These are phyloP conservation scores for Leccinum fibrillosum DNA, from an alignment of 768 basidiomycete species.

Conservation along the genomic window DNA sequence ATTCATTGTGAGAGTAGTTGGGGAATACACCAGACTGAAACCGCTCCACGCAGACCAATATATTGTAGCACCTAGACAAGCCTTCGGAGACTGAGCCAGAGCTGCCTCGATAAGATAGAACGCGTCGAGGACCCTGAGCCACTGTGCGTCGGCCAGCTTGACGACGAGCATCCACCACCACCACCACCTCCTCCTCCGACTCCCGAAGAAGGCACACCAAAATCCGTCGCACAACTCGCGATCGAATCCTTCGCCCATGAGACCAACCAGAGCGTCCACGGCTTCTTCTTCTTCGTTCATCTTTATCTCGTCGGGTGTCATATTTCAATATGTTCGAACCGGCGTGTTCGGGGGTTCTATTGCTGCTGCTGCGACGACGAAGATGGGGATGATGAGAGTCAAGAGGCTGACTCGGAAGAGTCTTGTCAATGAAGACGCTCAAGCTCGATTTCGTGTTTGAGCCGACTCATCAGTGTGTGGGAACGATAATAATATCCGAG, in stretches of 20 bases:
- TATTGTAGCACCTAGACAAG: background rate
- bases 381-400: background rate
- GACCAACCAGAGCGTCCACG: constrained; percentile 32
- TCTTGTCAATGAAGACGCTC: background rate
- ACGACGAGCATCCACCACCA: background rate
- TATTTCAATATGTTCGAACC: background rate
- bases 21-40: background rate
- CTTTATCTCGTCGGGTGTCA: constrained; percentile 17
- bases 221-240: constrained; percentile 49
- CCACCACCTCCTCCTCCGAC: background rate
- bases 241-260: constrained; percentile 43
- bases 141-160: background rate
- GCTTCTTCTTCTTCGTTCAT: constrained; percentile 26
- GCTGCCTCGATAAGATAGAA: background rate
- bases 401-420: background rate
- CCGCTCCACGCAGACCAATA: background rate
- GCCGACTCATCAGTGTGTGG: background rate
- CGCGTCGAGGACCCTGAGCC: background rate
- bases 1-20: background rate
- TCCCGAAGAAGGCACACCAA: constrained; percentile 22
- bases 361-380: background rate
- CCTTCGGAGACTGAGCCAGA: background rate
- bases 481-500: background rate
- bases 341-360: background rate
- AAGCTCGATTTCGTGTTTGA: background rate